Percentiles rank a stretch among this genome's conserved stretches.
phyloP scores from a whole-genome alignment of 2,329 filamentous ascomycete genomes.

The Hortaea sp. region DNA sequence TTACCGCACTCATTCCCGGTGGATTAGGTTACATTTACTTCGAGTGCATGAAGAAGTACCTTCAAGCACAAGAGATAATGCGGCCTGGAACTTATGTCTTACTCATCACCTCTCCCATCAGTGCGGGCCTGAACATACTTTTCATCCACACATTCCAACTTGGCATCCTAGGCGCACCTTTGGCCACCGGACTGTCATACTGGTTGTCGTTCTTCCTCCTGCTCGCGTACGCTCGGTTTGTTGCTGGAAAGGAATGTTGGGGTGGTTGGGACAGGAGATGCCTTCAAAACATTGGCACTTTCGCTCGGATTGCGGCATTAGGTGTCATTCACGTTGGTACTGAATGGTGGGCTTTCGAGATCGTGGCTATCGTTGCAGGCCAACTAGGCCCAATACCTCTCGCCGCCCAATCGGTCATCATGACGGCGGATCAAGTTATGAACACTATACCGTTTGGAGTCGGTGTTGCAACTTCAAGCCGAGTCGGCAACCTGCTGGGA shows the following conservation, averaged over 20 bases:
- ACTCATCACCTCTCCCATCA: slow-evolving; percentile 50
- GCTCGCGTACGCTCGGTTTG: slow-evolving; percentile 60
- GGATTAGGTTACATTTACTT: slow-evolving; percentile 84
- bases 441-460: slow-evolving; percentile 81
- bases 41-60: slow-evolving; percentile 58
- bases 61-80: slow-evolving; percentile 55
- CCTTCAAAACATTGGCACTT: slow-evolving; percentile 57
- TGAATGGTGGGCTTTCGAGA: slow-evolving; percentile 93
- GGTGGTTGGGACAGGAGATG: slow-evolving; percentile 59
- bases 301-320: slow-evolving; percentile 62
- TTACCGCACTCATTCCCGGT: slow-evolving; percentile 65
- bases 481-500: slow-evolving; percentile 72
- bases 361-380: slow-evolving; percentile 74
- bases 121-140: slow-evolving; percentile 50
- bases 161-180: slow-evolving; percentile 66
- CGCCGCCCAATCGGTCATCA: slow-evolving; percentile 78
- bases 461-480: slow-evolving; percentile 67
- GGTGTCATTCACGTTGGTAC: slow-evolving; percentile 74
- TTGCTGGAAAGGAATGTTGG: slow-evolving; percentile 69
- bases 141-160: slow-evolving; percentile 64
- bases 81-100: slow-evolving; percentile 54
- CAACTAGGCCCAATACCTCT: slow-evolving; percentile 67
- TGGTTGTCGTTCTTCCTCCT: slow-evolving; percentile 74
- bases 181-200: slow-evolving; percentile 77
- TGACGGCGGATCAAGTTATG: slow-evolving; percentile 64